Percentiles rank a stretch among this genome's conserved stretches.
phyloP scores from a whole-genome alignment of 2,329 filamentous ascomycete genomes.

The Alternaria burnsii region DNA sequence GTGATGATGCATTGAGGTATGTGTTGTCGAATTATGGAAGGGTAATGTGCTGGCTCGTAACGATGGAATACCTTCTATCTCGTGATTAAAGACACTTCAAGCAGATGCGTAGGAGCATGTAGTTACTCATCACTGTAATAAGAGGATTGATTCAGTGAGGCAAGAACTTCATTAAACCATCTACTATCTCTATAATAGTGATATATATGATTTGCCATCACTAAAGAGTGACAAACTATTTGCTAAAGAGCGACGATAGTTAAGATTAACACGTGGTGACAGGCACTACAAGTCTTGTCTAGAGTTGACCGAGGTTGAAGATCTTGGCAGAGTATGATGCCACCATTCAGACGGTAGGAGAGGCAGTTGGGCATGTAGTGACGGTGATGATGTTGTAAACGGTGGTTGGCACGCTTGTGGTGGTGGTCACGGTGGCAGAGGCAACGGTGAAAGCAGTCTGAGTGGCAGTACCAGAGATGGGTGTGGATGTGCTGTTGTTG shows the following conservation, averaged over 20 bases:
- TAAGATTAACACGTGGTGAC: neutral
- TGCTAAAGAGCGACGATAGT: conserved; percentile 11
- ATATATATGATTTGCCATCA: neutral
- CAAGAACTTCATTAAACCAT: neutral
- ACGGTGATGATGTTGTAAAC: conserved; percentile 1
- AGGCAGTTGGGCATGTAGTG: neutral
- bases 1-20: neutral
- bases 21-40: too few species aligned
- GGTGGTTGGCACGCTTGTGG: neutral
- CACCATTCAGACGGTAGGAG: neutral
- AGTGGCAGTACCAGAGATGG: conserved; percentile 1
- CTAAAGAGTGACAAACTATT: neutral
- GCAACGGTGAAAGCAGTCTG: neutral
- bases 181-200: conserved; percentile 3
- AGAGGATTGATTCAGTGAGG: neutral
- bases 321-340: neutral
- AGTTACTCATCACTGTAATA: neutral
- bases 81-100: neutral
- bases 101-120: neutral
- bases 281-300: neutral
- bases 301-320: neutral
- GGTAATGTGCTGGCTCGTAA: neutral
- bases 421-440: neutral
- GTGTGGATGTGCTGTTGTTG: conserved; percentile 6
- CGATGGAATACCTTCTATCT: neutral